Percentiles rank a stretch among this genome's conserved stretches.
Conservation (phyloP, 352 stramenopile genomes). For the Globisporangium abappressorium region DNA sequence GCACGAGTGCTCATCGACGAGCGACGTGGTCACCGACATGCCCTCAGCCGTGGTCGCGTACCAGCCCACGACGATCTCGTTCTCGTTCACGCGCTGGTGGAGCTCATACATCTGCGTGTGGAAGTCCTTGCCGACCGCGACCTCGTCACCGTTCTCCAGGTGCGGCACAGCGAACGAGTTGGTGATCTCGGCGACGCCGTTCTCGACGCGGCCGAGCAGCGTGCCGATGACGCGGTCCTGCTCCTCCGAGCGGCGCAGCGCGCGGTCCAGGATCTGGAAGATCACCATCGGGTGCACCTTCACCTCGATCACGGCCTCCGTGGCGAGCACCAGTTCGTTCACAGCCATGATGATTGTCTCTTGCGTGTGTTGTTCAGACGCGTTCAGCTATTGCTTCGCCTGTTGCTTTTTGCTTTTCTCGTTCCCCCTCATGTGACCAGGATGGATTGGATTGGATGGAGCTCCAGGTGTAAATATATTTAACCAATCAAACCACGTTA, state of each 20-base stretch:
- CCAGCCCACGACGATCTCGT: constrained; percentile 96
- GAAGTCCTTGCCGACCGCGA: constrained; percentile 97
- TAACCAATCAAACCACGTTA: background rate
- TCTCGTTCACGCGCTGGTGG: constrained; percentile 92
- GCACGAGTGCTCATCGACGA: constrained; percentile 93
- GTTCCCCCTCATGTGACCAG: background rate
- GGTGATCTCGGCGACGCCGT: constrained; percentile 89
- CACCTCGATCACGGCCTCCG: constrained; percentile 77
- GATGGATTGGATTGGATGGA: constrained; percentile 11
- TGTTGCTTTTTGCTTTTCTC: background rate
- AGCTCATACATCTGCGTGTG: constrained; percentile 97
- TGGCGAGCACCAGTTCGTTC: constrained; percentile 67
- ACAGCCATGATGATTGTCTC: constrained; percentile 22
- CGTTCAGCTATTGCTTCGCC: background rate
- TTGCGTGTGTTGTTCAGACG: background rate
- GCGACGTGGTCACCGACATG: constrained; percentile 35
- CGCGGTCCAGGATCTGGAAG: constrained; percentile 96
- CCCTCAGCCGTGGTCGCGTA: constrained; percentile 84
- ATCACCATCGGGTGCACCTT: constrained; percentile 96
- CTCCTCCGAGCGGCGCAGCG: constrained; percentile 91
- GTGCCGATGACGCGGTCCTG: constrained; percentile 97
- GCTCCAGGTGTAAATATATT: constrained; percentile 6
- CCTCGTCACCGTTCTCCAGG: constrained; percentile 94
- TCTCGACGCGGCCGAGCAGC: constrained; percentile 90
- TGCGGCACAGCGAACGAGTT: constrained; percentile 97